Base-by-base conservation (phyloP, 148 eudicot genomes). In the Cornus controversa region DNA sequence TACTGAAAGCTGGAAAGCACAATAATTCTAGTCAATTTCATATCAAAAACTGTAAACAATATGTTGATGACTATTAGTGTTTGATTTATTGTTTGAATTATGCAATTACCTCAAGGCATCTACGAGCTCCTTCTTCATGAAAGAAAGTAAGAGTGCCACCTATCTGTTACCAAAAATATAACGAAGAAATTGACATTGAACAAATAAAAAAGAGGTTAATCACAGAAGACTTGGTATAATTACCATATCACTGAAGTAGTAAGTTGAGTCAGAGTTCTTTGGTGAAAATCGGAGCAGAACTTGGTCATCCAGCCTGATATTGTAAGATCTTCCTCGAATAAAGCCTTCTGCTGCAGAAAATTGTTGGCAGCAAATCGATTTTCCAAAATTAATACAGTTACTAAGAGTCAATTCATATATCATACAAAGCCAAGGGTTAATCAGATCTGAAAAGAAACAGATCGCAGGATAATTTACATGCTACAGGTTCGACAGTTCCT, bases 61-160 rank as follows among this genome's bases (percentile, higher is more conserved):
- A 25, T 10, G 10, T 36, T 31, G 26, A 68, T 22, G 62, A n/a
- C 36, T 67, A 29, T 50, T 67, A 42, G 65, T 24, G 63, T 63
- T 34, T 28, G 69, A 26, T 4, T 37, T 5, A 29, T 47, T 16
- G 22, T 40, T 54, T 63, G 20, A 77, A 65, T 54, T 54, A 66
- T 42, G 42, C 34, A 40, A 42, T 75, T 87, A 96, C 99, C 98
- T 96, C 99, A 71, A 96, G 97, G 84, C 99, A 96, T 83, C 97
- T 92, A 82, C 99, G 86, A 54, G 88, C 62, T 81, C 93, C 97
- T 80, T 91, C 94, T 77, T 90, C 94, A 68, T 91, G 97, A 70
- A 96, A 93, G 85, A 96, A 96, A 66, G 97, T 93, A 76, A 96
- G 97, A 71, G 98, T 91, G 69, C 99, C 98, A 74, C 99, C 99